Evolutionary conservation across 805 yeast species (phyloP).

Genomic region (Ogataea allantospora): DNA sequence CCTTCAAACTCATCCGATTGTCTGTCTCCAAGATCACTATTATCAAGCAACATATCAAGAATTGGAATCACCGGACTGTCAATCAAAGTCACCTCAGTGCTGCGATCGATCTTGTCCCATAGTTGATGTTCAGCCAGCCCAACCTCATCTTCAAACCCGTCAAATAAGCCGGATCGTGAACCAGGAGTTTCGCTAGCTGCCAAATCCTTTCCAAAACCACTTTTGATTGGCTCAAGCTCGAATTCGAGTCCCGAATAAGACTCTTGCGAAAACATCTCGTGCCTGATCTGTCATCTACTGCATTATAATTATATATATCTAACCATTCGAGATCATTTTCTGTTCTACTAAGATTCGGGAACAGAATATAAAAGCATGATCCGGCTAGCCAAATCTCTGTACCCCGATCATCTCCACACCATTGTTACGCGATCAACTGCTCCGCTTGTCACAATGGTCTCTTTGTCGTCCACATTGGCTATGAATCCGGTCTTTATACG

Average conservation of each 20-base stretch:
- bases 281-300: not conserved
- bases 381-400: not conserved
- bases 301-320: conserved; percentile 4
- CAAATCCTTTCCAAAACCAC: conserved; percentile 3
- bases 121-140: not conserved
- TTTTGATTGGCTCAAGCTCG: conserved; percentile 3
- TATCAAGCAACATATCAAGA: not conserved
- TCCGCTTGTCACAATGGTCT: conserved; percentile 49
- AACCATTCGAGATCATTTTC: conserved; percentile 8
- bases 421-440: conserved; percentile 40
- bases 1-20: conserved; percentile 3
- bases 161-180: not conserved
- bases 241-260: conserved; percentile 4
- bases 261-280: conserved; percentile 3
- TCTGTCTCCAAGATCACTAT: conserved; percentile 1
- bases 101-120: conserved; percentile 1
- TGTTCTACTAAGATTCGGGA: conserved; percentile 11
- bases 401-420: conserved; percentile 31
- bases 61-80: conserved; percentile 1
- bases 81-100: not conserved
- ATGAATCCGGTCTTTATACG: conserved; percentile 46
- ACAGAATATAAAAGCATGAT: conserved; percentile 4
- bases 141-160: not conserved
- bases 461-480: conserved; percentile 29
- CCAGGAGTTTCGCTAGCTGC: not conserved